Evolutionary conservation across 2,329 filamentous ascomycete species (phyloP).

Genomic region (Botryotinia globosa): DNA sequence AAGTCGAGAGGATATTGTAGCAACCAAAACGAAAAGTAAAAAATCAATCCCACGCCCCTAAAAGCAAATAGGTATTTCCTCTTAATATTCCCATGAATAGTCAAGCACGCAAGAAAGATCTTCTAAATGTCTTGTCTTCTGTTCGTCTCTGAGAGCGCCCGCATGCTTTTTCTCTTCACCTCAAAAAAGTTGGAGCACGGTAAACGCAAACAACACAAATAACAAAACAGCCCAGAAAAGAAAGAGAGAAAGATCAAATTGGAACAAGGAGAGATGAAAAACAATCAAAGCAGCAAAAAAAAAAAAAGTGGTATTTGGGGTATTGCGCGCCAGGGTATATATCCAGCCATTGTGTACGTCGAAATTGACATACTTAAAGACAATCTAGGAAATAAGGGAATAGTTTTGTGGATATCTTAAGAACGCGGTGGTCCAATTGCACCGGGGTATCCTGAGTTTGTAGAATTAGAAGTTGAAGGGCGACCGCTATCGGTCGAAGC

Average conservation of each 20-base stretch:
- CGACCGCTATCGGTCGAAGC: conserved; percentile 88
- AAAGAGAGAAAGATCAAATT: conserved; percentile 24
- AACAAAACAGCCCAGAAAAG: conserved; percentile 13
- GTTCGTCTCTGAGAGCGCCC: conserved; percentile 20
- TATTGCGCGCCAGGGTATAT: conserved; percentile 41
- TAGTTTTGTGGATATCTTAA: conserved; percentile 30
- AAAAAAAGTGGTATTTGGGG: conserved; percentile 35
- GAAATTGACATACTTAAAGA: conserved; percentile 26
- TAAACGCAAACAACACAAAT: conserved; percentile 11
- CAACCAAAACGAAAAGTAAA: conserved; percentile 18
- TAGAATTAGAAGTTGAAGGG: conserved; percentile 92
- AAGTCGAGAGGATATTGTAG: conserved; percentile 13
- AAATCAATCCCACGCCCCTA: conserved; percentile 17
- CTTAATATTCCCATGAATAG: conserved; percentile 30
- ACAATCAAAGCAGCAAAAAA: conserved; percentile 33
- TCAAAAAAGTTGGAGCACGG: conserved; percentile 19
- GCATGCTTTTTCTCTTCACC: conserved; percentile 30
- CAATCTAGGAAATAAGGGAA: conserved; percentile 37
- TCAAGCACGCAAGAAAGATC: conserved; percentile 21
- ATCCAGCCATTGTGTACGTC: conserved; percentile 36
- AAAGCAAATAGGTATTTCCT: conserved; percentile 39
- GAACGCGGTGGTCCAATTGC: conserved; percentile 86
- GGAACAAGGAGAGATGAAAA: conserved; percentile 24
- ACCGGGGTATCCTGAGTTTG: conserved; percentile 92
- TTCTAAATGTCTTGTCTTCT: conserved; percentile 34